These are phyloP conservation scores for Eutrema japonicum DNA, from an alignment of 345 rosid genomes.

Conservation along the genomic window DNA sequence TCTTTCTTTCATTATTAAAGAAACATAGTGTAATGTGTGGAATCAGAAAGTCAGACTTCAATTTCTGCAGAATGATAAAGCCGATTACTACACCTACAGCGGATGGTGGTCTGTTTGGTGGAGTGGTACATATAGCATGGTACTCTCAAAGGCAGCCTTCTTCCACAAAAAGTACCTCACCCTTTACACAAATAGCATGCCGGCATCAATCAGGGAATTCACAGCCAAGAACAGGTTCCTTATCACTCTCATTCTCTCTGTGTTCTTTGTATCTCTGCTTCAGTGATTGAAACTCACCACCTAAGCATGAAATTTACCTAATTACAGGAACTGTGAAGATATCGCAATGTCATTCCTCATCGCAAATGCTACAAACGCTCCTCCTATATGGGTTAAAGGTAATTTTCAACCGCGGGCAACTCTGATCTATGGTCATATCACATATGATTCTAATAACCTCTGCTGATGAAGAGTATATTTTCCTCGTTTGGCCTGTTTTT, in stretches of 20 bases:
- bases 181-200: conserved; percentile 85
- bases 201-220: conserved; percentile 74
- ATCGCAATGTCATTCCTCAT: conserved; percentile 98
- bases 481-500: conserved; percentile 19
- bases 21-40: neutral
- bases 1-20: neutral
- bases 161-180: conserved; percentile 91
- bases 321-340: conserved; percentile 94
- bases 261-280: neutral
- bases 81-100: conserved; percentile 58
- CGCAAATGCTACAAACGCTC: conserved; percentile 87
- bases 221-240: conserved; percentile 71
- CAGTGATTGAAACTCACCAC: conserved; percentile 2
- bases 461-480: conserved; percentile 4
- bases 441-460: conserved; percentile 13
- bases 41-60: neutral
- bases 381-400: conserved; percentile 98
- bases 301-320: conserved; percentile 33
- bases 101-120: conserved; percentile 99
- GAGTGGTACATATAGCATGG: conserved; percentile 93
- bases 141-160: conserved; percentile 96
- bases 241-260: conserved; percentile 30
- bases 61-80: conserved; percentile 60
- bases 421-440: neutral
- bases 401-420: conserved; percentile 8